phyloP scores from a whole-genome alignment of 163 green algal species.

The Trebouxia gelatinosa region DNA sequence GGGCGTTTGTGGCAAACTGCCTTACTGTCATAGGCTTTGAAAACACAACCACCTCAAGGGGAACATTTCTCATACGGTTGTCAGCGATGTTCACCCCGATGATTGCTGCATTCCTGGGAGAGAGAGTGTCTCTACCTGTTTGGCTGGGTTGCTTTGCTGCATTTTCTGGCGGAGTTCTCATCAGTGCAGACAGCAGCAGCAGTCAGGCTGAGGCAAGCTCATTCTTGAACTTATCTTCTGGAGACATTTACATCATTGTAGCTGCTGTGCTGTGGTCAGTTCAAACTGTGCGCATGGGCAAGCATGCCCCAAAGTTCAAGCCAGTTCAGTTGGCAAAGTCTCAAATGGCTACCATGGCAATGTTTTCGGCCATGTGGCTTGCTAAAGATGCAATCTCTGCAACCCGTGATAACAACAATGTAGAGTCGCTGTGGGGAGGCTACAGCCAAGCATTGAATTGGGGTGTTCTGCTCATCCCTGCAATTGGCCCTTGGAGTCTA shows the following conservation, averaged over 20 bases:
- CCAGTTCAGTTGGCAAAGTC: not conserved
- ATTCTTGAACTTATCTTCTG: constrained; percentile 1
- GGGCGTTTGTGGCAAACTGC: constrained; percentile 30
- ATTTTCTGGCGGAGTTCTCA: constrained; percentile 23
- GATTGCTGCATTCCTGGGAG: not conserved
- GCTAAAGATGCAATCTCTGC: not conserved
- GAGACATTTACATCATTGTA: constrained; percentile 25
- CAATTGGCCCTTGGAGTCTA: constrained; percentile 26
- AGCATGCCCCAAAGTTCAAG: constrained; percentile 13
- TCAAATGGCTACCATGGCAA: constrained; percentile 14
- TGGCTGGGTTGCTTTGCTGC: constrained; percentile 29
- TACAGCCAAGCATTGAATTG: not conserved
- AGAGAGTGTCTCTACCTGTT: not conserved
- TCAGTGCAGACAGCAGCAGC: constrained; percentile 19
- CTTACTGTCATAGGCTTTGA: constrained; percentile 32
- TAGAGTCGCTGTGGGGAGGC: not conserved
- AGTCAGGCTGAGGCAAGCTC: too few species aligned
- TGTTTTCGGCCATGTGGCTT: constrained; percentile 26
- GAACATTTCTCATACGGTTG: constrained; percentile 34
- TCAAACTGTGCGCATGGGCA: constrained; percentile 33
- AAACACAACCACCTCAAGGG: constrained; percentile 14
- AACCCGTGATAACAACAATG: not conserved
- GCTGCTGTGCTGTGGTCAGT: constrained; percentile 34
- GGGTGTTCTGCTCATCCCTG: constrained; percentile 25
- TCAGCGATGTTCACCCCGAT: constrained; percentile 34